Base-by-base conservation (phyloP, 495 filamentous ascomycete species). In the Xylaria cubensis region DNA sequence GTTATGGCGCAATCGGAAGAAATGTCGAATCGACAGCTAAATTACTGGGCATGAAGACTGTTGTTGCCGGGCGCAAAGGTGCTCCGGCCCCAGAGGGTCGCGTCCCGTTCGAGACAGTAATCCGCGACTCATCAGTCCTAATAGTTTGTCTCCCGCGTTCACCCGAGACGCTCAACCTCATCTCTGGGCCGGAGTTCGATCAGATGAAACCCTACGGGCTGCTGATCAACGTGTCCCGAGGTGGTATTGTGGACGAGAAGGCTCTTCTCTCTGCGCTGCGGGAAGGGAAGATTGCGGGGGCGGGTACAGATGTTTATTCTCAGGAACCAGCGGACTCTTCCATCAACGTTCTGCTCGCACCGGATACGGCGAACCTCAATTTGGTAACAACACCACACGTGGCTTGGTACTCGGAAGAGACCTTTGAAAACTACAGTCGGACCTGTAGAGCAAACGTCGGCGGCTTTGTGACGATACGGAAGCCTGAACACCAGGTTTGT, bases 181-280 rank as follows among this genome's bases (percentile, higher is more conserved):
- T 91, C 51, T 81, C 80, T 0, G 74, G 74, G 0, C 69, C 79
- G 0, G 88, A 90, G 76, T 78, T 91, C 15, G 39, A 70, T n/a
- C 56, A 77, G 15, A 89, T 91, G 86, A 79, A 76, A 15, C 72
- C 77, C 0, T 79, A 86, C 46, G 80, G 84, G 4, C 67, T 90
- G 19, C 26, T 91, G 13, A 77, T 90, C 62, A 90, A 91, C 74
- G 84, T 89, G 51, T 83, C 86, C 7, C 80, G 88, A 3, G 88
- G 88, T 3, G 88, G 88, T 0, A 86, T 90, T 67, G 85, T 90
- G 7, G 82, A 90, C 65, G 88, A 91, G 73, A 53, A 63, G 4
- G 87, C 84, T 0, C 72, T 90, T 0, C 76, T 86, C 1, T 71
- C 79, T 26, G 88, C 88, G 21, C 74, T 90, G 29, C 78, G 76